Evolutionary conservation across 108 stramenopile species (phyloP).

Genomic region (Epithemia pelagica): DNA sequence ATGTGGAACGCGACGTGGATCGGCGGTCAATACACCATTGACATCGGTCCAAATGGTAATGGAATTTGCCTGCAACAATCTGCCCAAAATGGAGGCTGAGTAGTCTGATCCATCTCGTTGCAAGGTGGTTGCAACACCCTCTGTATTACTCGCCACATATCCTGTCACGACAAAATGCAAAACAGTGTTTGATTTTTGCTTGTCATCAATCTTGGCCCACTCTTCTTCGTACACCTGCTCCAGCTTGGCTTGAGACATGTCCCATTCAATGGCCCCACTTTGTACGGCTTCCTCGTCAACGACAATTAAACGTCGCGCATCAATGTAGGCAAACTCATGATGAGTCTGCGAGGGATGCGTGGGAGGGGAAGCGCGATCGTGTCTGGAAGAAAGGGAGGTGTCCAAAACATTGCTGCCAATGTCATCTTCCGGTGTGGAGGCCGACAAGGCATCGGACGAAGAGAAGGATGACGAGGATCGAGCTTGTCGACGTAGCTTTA

Average conservation of each 20-base stretch:
- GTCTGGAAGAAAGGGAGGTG: not conserved
- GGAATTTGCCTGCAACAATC: conserved; percentile 53
- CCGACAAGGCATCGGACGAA: not conserved
- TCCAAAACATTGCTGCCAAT: not conserved
- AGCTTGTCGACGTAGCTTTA: conserved; percentile 20
- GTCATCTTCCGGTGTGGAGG: conserved; percentile 5
- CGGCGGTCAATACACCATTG: conserved; percentile 59
- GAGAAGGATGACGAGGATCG: not conserved
- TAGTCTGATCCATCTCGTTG: conserved; percentile 87
- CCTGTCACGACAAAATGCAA: conserved; percentile 84
- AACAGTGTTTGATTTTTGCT: conserved; percentile 1
- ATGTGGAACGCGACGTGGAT: conserved; percentile 80
- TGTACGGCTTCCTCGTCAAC: conserved; percentile 68
- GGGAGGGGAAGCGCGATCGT: not conserved
- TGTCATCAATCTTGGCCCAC: conserved; percentile 3
- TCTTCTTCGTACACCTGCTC: conserved; percentile 27
- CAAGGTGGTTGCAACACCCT: conserved; percentile 83
- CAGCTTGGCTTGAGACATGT: conserved; percentile 36
- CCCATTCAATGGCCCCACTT: conserved; percentile 61
- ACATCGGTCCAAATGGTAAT: conserved; percentile 91
- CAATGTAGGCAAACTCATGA: conserved; percentile 51
- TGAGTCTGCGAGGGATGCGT: not conserved
- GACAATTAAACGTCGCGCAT: conserved; percentile 75
- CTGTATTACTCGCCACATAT: conserved; percentile 80
- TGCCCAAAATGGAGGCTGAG: conserved; percentile 83